phyloP scores from a whole-genome alignment of 1,284 basidiomycete genomes.

The Ceratobasidium sp. region DNA sequence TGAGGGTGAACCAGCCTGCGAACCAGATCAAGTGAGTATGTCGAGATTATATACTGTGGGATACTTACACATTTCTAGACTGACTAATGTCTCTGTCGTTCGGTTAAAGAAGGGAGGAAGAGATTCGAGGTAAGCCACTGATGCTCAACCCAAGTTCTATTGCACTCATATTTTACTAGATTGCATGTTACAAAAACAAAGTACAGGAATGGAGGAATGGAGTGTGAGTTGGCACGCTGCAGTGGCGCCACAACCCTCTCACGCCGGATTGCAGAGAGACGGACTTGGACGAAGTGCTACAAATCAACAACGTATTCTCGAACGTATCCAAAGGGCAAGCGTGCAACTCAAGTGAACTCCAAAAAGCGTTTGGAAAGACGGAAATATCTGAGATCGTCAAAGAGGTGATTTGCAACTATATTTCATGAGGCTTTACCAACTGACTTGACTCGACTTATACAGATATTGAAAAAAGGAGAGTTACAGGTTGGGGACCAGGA shows the following conservation, averaged over 20 bases:
- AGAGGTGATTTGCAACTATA: conserved; percentile 64
- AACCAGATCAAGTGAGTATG: conserved; percentile 79
- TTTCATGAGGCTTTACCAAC: not conserved
- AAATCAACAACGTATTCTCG: conserved; percentile 94
- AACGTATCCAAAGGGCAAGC: conserved; percentile 98
- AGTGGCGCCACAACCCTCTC: not conserved
- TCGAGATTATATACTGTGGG: conserved; percentile 40
- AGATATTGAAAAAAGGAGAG: conserved; percentile 97
- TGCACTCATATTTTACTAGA: conserved; percentile 55
- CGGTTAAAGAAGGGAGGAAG: conserved; percentile 96
- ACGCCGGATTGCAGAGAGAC: conserved; percentile 68
- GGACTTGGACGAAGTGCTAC: conserved; percentile 93
- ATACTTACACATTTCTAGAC: conserved; percentile 54
- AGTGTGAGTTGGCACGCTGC: conserved; percentile 62
- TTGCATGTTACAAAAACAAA: conserved; percentile 99
- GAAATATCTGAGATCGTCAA: conserved; percentile 78
- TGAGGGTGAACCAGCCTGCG: conserved; percentile 81
- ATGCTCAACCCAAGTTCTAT: not conserved
- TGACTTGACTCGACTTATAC: conserved; percentile 8
- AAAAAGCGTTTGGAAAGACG: conserved; percentile 88
- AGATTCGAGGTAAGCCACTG: conserved; percentile 83
- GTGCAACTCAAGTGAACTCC: conserved; percentile 86
- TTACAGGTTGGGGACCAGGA: conserved; percentile 98
- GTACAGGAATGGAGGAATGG: conserved; percentile 95
- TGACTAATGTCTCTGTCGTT: conserved; percentile 97